Percentiles rank a stretch among this genome's conserved stretches.
phyloP scores from a whole-genome alignment of 495 filamentous ascomycete species.

The Halenospora varia region DNA sequence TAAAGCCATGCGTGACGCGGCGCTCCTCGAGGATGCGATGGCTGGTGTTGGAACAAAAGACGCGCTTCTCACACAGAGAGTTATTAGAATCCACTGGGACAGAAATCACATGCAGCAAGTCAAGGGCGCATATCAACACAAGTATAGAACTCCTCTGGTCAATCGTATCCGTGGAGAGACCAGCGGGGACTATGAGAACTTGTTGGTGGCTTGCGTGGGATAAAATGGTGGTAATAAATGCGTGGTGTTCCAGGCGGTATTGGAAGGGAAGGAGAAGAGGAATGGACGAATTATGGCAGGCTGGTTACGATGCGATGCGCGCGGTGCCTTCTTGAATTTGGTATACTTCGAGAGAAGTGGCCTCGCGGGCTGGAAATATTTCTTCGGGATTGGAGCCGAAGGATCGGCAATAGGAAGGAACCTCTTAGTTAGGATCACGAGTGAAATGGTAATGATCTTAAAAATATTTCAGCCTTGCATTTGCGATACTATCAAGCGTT shows the following conservation, averaged over 20 bases:
- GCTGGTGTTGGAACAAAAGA: conserved; percentile 85
- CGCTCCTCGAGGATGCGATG: conserved; percentile 80
- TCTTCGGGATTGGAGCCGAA: too few relatives aligned
- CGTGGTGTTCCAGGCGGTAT: not conserved
- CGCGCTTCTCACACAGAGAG: conserved; percentile 63
- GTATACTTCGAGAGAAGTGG: too few relatives aligned
- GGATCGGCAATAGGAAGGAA: too few relatives aligned
- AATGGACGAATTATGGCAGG: too few relatives aligned
- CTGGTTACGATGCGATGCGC: too few relatives aligned
- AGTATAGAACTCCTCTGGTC: conserved; percentile 57
- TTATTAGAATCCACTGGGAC: conserved; percentile 80
- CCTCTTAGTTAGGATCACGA: too few relatives aligned
- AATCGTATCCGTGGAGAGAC: conserved; percentile 74
- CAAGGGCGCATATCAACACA: conserved; percentile 64
- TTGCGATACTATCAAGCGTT: too few relatives aligned
- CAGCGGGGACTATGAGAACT: conserved; percentile 75
- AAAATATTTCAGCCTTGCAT: too few relatives aligned
- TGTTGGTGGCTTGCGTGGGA: conserved; percentile 53
- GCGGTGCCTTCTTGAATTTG: too few relatives aligned
- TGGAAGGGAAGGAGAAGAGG: not conserved
- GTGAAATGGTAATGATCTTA: too few relatives aligned
- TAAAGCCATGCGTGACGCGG: conserved; percentile 76
- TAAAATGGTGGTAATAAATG: not conserved
- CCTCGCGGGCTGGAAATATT: too few relatives aligned
- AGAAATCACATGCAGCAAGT: conserved; percentile 64